Base-by-base conservation (phyloP, 2,329 filamentous ascomycete species). In the Fusarium clavum region DNA sequence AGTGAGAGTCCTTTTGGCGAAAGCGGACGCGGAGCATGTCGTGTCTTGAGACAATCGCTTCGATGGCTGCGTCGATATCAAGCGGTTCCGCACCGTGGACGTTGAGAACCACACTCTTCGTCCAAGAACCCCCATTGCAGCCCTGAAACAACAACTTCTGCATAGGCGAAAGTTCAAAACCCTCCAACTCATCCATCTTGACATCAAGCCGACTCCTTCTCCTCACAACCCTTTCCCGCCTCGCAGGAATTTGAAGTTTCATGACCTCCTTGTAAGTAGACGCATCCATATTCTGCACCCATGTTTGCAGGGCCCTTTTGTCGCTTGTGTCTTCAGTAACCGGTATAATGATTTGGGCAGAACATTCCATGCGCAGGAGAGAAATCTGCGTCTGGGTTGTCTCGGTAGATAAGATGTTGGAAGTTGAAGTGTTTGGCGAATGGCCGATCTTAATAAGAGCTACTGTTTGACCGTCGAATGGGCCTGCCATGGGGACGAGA, bases 251-350 rank as follows among this genome's bases (percentile, higher is more conserved):
- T 49, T 82, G 81, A 41, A 85, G 75, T 49, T 79, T 80, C 75
- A 84, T 79, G 44, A 86, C 82, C 49, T 82, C 82, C 44, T 81
- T 79, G 68, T 85, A 82, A 25, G 80, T 67, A 29, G 82, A 79
- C 55, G 85, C 81, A 63, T 84, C 84, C 48, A 84, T 81, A 66
- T 87, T 87, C 75, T 87, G 85, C 27, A 83, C 82, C 86, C 86
- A 87, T 6, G 83, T 86, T 61, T 85, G 84, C 45, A 87, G 70
- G 59, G 79, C 80, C 32, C 84, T 79, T 77, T 70, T 86, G 79
- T 51, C 81, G 14, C 7, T 22, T n/a, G 13, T 75, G 76, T 16
- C 81, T 49, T 25, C 16, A 12, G 82, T 79, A 55, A 87, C 73
- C 6, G 83, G 79, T 20, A 87, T 79, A 84, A 85, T 87, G 11